Evolutionary conservation across 768 basidiomycete species (phyloP).

Genomic region (Cubamyces sp.): DNA sequence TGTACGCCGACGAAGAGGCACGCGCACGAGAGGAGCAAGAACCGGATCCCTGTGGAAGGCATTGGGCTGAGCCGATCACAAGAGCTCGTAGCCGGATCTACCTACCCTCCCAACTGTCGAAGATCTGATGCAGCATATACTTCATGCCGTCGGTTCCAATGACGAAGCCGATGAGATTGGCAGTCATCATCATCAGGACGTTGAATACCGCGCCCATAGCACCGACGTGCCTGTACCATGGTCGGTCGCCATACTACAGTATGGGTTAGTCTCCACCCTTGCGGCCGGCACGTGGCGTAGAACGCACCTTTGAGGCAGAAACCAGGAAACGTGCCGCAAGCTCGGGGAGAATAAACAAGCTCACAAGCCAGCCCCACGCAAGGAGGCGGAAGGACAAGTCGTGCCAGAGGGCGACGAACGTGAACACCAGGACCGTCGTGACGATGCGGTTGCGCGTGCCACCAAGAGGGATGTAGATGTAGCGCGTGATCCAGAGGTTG

Average conservation of each 20-base stretch:
- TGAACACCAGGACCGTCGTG: slow-evolving; percentile 82
- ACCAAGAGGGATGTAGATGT: slow-evolving; percentile 93
- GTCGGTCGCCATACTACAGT: slow-evolving; percentile 60
- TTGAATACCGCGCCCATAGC: slow-evolving; percentile 85
- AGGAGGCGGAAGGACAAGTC: slow-evolving; percentile 87
- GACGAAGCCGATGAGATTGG: slow-evolving; percentile 95
- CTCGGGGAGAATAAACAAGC: slow-evolving; percentile 89
- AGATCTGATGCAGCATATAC: slow-evolving; percentile 65
- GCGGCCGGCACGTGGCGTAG: background rate
- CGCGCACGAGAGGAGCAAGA: slow-evolving; percentile 59
- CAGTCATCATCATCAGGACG: slow-evolving; percentile 85
- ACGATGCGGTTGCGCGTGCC: slow-evolving; percentile 60
- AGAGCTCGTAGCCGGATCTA: slow-evolving; percentile 1
- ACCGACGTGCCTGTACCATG: slow-evolving; percentile 88
- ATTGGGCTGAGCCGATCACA: background rate
- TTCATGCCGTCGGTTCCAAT: slow-evolving; percentile 80
- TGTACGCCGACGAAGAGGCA: slow-evolving; percentile 85
- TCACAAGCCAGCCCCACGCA: slow-evolving; percentile 97
- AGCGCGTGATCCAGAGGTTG: slow-evolving; percentile 93
- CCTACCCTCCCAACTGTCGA: slow-evolving; percentile 68
- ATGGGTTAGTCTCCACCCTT: background rate
- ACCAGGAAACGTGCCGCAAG: slow-evolving; percentile 62
- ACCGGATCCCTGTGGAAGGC: slow-evolving; percentile 56
- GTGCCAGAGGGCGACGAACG: slow-evolving; percentile 98
- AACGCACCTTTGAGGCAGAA: slow-evolving; percentile 61